Evolutionary conservation across 805 yeast species (phyloP).

Genomic region (Pichia californica): DNA sequence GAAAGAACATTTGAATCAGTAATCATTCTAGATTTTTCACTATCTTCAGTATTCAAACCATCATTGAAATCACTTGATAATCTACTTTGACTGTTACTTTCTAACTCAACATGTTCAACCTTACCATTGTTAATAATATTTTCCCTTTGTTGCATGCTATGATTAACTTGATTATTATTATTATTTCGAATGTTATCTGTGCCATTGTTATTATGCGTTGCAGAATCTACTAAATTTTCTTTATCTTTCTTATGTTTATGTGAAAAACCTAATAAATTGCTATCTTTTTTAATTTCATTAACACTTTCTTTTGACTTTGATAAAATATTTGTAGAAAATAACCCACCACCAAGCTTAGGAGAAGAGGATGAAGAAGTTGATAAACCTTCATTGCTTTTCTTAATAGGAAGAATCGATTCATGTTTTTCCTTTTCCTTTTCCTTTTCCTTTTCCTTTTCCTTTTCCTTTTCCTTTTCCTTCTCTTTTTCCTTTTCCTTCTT

Average conservation of each 20-base stretch:
- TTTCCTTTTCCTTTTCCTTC: conserved; percentile 1
- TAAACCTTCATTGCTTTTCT: neutral
- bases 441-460: conserved; percentile 3
- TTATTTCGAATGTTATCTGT: too few relatives aligned
- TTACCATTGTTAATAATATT: neutral
- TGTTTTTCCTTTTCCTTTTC: neutral
- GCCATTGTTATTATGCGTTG: too few relatives aligned
- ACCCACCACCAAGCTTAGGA: conserved; percentile 9
- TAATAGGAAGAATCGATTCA: neutral
- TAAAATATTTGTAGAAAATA: conserved; percentile 2
- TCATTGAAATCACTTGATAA: neutral
- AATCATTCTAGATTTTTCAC: neutral
- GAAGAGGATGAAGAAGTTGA: neutral
- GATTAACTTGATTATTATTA: neutral
- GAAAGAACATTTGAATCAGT: too few relatives aligned
- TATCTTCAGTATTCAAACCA: neutral
- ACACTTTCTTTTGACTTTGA: conserved; percentile 8
- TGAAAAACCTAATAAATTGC: neutral
- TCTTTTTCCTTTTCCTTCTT: conserved; percentile 8
- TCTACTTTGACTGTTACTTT: neutral
- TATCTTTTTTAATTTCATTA: neutral
- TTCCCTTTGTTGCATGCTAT: neutral
- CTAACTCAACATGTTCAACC: neutral
- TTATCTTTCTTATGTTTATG: conserved; percentile 1
- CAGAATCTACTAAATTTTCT: too few relatives aligned